These are phyloP conservation scores for Moringa oleifera DNA, from an alignment of 345 rosid genomes.

Conservation along the genomic window DNA sequence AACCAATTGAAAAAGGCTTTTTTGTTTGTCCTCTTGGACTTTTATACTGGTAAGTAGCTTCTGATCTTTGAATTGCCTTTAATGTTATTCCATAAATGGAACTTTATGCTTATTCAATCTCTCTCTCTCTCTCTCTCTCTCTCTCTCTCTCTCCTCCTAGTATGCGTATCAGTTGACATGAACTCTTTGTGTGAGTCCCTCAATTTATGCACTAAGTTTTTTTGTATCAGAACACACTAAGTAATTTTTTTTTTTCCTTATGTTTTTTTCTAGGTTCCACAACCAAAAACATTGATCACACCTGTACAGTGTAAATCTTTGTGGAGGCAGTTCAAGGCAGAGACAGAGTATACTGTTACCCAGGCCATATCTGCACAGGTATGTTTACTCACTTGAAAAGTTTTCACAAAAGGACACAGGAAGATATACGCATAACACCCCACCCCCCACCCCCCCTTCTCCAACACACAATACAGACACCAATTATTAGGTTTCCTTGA, in stretches of 20 bases:
- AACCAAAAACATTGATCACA: constrained; percentile 79
- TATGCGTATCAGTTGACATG: not conserved
- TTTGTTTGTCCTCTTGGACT: not conserved
- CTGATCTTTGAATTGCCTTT: no score
- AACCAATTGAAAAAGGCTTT: not conserved
- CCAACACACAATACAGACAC: no score
- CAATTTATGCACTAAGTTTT: no score
- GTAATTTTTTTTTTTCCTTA: no score
- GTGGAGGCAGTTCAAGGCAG: constrained; percentile 97
- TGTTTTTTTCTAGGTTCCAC: constrained; percentile 54
- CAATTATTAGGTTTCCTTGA: not conserved
- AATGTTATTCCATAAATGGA: not conserved
- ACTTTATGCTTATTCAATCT: no score
- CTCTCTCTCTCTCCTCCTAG: no score
- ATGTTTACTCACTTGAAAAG: constrained; percentile 13
- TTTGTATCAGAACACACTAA: no score
- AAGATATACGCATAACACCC: no score
- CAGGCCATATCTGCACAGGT: constrained; percentile 99
- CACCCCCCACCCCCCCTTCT: no score
- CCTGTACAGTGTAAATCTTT: constrained; percentile 94
- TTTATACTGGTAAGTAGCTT: not conserved
- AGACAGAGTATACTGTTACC: constrained; percentile 88
- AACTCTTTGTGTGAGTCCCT: no score
- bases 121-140: no score
- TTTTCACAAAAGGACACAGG: not conserved